Evolutionary conservation across 2,329 filamentous ascomycete species (phyloP).

Genomic region (Colletotrichum lupini): DNA sequence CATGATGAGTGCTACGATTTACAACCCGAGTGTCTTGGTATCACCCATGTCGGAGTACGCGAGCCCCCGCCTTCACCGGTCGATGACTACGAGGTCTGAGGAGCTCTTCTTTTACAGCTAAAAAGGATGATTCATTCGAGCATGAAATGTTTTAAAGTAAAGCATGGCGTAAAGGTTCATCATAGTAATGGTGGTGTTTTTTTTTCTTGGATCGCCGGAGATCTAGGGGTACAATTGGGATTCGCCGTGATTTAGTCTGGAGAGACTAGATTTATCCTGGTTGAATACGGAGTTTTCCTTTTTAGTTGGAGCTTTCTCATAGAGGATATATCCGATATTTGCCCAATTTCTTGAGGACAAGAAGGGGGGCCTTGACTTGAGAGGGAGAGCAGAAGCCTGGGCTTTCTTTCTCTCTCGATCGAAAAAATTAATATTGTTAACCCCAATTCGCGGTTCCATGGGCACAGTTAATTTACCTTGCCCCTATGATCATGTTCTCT

Average conservation of each 20-base stretch:
- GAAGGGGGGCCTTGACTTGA: not conserved
- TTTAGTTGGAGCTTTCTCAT: not conserved
- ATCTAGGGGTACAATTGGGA: not conserved
- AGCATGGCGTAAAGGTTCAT: constrained; percentile 8
- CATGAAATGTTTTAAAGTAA: not conserved
- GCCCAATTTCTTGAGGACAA: not conserved
- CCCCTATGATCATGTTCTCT: not conserved
- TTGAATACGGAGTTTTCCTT: not conserved
- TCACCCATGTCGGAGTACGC: constrained; percentile 51
- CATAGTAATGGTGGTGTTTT: not conserved
- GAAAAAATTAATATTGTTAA: constrained; percentile 13
- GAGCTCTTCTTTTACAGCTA: constrained; percentile 48
- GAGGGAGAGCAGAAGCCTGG: not conserved
- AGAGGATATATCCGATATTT: constrained; percentile 32
- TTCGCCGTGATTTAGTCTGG: not conserved
- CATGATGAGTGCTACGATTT: constrained; percentile 24
- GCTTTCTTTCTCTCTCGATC: not conserved
- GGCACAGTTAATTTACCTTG: not conserved
- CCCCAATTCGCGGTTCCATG: not conserved
- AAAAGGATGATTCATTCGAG: not conserved
- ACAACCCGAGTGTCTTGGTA: constrained; percentile 41
- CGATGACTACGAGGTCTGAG: constrained; percentile 54
- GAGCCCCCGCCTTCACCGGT: constrained; percentile 44
- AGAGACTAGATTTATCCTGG: not conserved
- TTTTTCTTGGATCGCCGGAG: not conserved